Conservation (phyloP, 495 filamentous ascomycete genomes). For the Pyrenopolyporus hunteri region DNA sequence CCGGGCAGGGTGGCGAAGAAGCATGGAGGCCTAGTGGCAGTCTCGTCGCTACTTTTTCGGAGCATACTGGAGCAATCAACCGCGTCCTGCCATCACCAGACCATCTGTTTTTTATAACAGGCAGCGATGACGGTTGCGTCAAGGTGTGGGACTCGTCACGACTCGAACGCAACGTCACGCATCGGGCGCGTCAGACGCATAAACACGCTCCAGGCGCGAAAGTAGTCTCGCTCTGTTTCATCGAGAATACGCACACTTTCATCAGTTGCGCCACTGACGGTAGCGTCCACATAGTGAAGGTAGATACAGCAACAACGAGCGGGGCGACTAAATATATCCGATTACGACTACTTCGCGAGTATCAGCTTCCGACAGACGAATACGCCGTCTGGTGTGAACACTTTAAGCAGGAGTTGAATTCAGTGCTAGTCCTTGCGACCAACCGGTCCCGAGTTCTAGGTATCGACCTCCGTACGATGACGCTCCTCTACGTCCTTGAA, state of each 20-base stretch:
- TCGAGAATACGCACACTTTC: slow-evolving; percentile 94
- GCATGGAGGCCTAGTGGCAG: slow-evolving; percentile 85
- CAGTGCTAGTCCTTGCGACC: slow-evolving; percentile 83
- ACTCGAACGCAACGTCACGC: slow-evolving; percentile 85
- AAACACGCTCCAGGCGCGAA: slow-evolving; percentile 70
- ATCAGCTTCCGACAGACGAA: slow-evolving; percentile 75
- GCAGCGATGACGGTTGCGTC: slow-evolving; percentile 87
- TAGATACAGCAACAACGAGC: slow-evolving; percentile 70
- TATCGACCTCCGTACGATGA: slow-evolving; percentile 88
- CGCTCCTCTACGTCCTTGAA: slow-evolving; percentile 75
- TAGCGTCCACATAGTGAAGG: slow-evolving; percentile 84
- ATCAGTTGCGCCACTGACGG: slow-evolving; percentile 89
- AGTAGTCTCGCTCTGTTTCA: slow-evolving; percentile 82
- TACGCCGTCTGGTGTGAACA: slow-evolving; percentile 92
- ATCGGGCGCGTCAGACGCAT: slow-evolving; percentile 87
- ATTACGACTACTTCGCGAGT: slow-evolving; percentile 75
- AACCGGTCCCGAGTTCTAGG: slow-evolving; percentile 82
- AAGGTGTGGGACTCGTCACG: slow-evolving; percentile 93
- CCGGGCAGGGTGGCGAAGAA: slow-evolving; percentile 53
- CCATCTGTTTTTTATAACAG: slow-evolving; percentile 93
- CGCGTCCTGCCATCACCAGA: slow-evolving; percentile 85
- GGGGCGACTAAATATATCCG: slow-evolving; percentile 75
- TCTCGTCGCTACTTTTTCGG: slow-evolving; percentile 84
- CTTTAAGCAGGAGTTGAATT: slow-evolving; percentile 79
- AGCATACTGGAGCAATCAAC: slow-evolving; percentile 84